Percentiles rank a stretch among this genome's conserved stretches.
Evolutionary conservation across 192 early-diverging fungal species (phyloP).

Genomic region (Podochytrium sp.): DNA sequence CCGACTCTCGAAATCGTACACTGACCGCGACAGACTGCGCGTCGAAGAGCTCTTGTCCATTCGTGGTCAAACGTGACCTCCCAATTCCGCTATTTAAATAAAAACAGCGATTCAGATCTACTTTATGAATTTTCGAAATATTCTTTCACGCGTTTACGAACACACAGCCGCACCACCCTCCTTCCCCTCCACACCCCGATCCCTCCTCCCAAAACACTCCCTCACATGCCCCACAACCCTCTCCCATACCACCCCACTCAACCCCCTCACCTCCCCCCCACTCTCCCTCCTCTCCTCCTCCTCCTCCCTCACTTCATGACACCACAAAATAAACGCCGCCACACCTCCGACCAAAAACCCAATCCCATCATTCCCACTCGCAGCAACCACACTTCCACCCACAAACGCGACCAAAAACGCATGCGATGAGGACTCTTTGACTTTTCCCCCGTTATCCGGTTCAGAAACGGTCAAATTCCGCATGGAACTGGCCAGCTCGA

Average conservation of each 20-base stretch:
- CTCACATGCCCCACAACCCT: too few species aligned
- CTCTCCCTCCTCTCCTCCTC: neutral
- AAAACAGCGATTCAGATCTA: too few species aligned
- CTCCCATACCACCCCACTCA: too few species aligned
- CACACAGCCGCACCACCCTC: too few species aligned
- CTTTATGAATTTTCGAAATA: too few species aligned
- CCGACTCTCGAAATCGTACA: conserved; percentile 30
- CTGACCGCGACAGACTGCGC: conserved; percentile 42
- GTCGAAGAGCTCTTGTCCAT: conserved; percentile 44
- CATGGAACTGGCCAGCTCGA: conserved; percentile 67
- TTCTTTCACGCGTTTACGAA: too few species aligned
- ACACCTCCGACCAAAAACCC: conserved; percentile 23
- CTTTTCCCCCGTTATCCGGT: conserved; percentile 39
- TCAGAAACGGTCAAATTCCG: conserved; percentile 53
- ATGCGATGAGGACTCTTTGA: conserved; percentile 6
- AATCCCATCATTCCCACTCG: conserved; percentile 26
- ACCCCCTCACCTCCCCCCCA: neutral
- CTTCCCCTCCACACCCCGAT: too few species aligned
- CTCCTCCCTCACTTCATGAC: conserved; percentile 24
- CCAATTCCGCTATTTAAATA: too few species aligned
- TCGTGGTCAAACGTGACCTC: too few species aligned
- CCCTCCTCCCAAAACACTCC: too few species aligned
- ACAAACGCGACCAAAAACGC: conserved; percentile 20
- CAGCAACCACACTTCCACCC: conserved; percentile 19
- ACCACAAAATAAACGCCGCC: conserved; percentile 25